A percentile compares a stretch with the other conserved stretches of the same genome.
Evolutionary conservation across 116 monocot genomes (phyloP).

Genomic region (Zostera marina): DNA sequence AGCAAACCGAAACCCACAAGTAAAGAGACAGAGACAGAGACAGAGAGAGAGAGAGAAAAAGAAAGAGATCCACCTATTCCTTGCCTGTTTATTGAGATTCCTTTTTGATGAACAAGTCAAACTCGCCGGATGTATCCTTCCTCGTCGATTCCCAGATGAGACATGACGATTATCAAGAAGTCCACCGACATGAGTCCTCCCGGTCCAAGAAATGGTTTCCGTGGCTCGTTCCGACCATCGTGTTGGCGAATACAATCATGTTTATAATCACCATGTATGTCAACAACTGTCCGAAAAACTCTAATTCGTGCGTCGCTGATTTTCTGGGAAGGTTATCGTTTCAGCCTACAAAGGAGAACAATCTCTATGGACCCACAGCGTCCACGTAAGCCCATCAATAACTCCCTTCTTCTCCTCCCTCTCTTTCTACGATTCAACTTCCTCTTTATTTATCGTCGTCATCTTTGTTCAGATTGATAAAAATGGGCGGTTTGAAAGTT

Average conservation of each 20-base stretch:
- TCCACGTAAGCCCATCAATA: slow-evolving; percentile 29
- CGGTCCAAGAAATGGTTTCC: slow-evolving; percentile 25
- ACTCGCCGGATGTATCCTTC: no score
- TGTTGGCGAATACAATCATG: slow-evolving; percentile 24
- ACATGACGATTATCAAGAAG: no score
- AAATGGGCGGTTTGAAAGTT: slow-evolving; percentile 59
- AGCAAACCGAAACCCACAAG: no score
- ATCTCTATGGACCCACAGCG: slow-evolving; percentile 41
- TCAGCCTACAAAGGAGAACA: slow-evolving; percentile 42
- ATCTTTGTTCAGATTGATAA: slow-evolving; percentile 25
- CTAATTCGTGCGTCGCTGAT: slow-evolving; percentile 11
- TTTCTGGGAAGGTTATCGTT: slow-evolving; percentile 63
- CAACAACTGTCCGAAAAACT: slow-evolving; percentile 41
- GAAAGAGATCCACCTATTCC: no score
- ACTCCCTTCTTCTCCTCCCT: no score
- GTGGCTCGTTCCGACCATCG: slow-evolving; percentile 41
- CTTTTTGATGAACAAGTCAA: no score
- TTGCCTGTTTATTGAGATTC: no score
- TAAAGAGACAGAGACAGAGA: no score
- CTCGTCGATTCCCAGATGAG: no score
- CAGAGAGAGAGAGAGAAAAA: no score
- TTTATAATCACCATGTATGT: slow-evolving; percentile 41
- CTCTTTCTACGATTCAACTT: background rate
- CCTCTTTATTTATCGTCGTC: background rate
- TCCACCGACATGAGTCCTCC: background rate